These are phyloP conservation scores for Chenopodium quinoa DNA, from an alignment of 148 eudicot species.

Conservation along the genomic window DNA sequence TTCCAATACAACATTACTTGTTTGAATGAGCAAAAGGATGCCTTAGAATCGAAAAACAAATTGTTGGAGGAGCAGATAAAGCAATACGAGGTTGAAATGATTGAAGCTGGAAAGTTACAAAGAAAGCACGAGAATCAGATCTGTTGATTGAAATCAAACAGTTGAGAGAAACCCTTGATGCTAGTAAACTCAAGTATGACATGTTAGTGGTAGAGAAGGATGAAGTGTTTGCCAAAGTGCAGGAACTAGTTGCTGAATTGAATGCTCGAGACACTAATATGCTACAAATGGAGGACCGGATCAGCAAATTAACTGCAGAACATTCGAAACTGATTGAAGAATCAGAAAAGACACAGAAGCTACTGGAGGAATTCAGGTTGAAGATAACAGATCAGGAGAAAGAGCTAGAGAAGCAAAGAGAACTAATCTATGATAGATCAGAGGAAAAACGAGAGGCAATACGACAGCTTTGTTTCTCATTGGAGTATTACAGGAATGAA, in stretches of 20 bases:
- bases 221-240: conserved; percentile 44
- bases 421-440: conserved; percentile 45
- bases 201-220: conserved; percentile 63
- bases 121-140: conserved; percentile 39
- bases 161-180: conserved; percentile 53
- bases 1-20: conserved; percentile 9
- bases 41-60: conserved; percentile 30
- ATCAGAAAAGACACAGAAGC: conserved; percentile 35
- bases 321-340: conserved; percentile 25
- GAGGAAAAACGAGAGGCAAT: conserved; percentile 91
- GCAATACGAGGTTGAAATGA: conserved; percentile 34
- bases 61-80: conserved; percentile 39
- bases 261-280: conserved; percentile 32
- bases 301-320: conserved; percentile 32
- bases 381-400: conserved; percentile 56
- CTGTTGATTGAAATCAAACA: conserved; percentile 38
- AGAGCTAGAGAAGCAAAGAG: conserved; percentile 50
- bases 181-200: conserved; percentile 45
- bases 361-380: conserved; percentile 36
- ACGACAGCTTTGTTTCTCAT: conserved; percentile 77
- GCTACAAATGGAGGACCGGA: conserved; percentile 34
- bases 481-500: conserved; percentile 72
- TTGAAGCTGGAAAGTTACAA: conserved; percentile 34
- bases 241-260: conserved; percentile 50
- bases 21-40: conserved; percentile 38